A percentile compares a stretch with the other conserved stretches of the same genome.
Evolutionary conservation across 768 basidiomycete species (phyloP).

Genomic region (Lenzites betulinus): DNA sequence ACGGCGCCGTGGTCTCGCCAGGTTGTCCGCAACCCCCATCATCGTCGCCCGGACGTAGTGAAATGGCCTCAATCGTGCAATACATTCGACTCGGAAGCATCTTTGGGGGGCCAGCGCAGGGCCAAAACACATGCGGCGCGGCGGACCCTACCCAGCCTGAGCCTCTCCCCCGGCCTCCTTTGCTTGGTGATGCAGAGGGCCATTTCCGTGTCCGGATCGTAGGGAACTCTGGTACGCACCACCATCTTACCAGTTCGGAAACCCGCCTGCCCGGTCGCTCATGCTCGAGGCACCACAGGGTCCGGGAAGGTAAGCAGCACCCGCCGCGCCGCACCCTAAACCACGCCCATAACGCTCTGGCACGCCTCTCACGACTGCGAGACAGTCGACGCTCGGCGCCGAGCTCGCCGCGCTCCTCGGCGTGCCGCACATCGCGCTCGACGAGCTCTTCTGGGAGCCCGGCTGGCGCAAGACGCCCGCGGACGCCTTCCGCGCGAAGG

Average conservation of each 20-base stretch:
- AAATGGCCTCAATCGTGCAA: too few relatives aligned
- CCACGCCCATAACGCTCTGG: not conserved
- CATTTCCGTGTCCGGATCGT: constrained; percentile 48
- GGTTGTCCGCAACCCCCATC: too few relatives aligned
- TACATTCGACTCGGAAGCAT: not conserved
- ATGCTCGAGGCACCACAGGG: constrained; percentile 30
- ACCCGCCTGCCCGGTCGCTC: not conserved
- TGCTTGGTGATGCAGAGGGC: constrained; percentile 46
- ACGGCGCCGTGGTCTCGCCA: too few relatives aligned
- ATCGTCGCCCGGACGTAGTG: too few relatives aligned
- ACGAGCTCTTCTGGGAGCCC: constrained; percentile 51
- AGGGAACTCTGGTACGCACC: constrained; percentile 54
- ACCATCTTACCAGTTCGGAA: not conserved
- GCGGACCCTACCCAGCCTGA: not conserved
- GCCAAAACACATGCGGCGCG: not conserved
- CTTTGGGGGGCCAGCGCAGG: not conserved
- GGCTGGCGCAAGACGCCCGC: constrained; percentile 42
- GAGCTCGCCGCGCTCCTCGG: constrained; percentile 46
- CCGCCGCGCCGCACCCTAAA: not conserved
- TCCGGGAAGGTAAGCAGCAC: constrained; percentile 40
- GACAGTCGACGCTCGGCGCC: constrained; percentile 49
- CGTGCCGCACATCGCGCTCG: constrained; percentile 50
- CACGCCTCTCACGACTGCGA: not conserved
- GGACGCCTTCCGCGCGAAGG: constrained; percentile 20
- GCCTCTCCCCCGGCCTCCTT: constrained; percentile 13